Evolutionary conservation across 179 eudicot genomes (phyloP), one percentile per base, ranked within the genome.

Genomic region (Silene vulgaris): DNA sequence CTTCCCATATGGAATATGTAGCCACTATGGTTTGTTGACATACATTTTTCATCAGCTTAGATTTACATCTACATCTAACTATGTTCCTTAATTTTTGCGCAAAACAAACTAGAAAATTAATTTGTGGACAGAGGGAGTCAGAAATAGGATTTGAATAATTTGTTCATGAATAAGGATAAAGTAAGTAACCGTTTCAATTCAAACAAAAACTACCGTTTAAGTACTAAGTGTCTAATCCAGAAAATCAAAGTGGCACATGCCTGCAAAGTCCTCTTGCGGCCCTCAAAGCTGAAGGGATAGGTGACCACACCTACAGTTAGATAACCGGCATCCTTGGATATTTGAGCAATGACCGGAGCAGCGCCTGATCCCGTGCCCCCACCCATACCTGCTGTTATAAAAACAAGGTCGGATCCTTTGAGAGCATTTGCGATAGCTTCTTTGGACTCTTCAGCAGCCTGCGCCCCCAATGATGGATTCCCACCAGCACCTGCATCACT

Each of bases 291-390:
- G 87, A 96, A 96, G 26, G 97, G 99, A 75, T 89, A 93, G 61
- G 99, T 93, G 75, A 96, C 99, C 37, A 96, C 97, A 71, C 99
- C 99, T 76, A 96, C 99, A 66, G 97, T 96, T 76, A 96, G 85
- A 81, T 88, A 93, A 65, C 99, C 99, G 2, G 97, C 97, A 74
- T 96, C 92, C 82, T 89, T 96, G 43, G 97, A 79, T 72, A 96
- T 87, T 80, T 91, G 96, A 30, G 99, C 99, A 45, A 96, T 91
- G 48, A 93, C 87, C 1, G 97, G 97, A 75, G 99, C 97, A 80
- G 97, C 99, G 81, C 99, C 97, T 57, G 99, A 93, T 4, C 99
- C 99, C 17, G 99, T 96, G 43, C 99, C 97, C 52, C 99, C 99
- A 76, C 99, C 99, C 99, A 96, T 96, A 48, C 99, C 97, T 4